Evolutionary conservation across 2,329 filamentous ascomycete species (phyloP).

Genomic region (Lachnellula cervina): DNA sequence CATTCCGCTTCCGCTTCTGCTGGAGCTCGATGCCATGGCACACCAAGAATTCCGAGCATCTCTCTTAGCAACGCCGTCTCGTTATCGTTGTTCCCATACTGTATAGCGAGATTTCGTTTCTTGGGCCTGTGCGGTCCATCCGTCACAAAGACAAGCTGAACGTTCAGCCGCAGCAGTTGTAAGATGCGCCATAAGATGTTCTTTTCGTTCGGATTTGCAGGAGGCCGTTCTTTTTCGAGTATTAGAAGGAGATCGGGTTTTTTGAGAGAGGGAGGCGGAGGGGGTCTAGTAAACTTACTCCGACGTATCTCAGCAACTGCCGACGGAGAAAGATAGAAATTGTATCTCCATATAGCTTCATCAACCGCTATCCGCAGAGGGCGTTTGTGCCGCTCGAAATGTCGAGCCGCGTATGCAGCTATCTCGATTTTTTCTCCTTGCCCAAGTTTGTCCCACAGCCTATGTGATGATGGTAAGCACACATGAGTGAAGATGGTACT

Average conservation of each 20-base stretch:
- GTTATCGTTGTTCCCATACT: not conserved
- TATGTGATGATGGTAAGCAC: too few species aligned
- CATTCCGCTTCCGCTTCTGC: constrained; percentile 96
- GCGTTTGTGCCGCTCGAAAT: too few species aligned
- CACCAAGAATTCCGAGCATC: constrained; percentile 75
- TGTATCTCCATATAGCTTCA: constrained; percentile 92
- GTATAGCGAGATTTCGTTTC: not conserved
- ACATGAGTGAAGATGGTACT: too few species aligned
- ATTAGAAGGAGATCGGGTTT: too few species aligned
- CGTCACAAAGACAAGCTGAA: constrained; percentile 81
- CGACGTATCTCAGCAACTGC: too few species aligned
- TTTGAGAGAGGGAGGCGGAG: too few species aligned
- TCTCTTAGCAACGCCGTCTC: not conserved
- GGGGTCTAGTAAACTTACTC: too few species aligned
- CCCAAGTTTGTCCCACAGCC: too few species aligned
- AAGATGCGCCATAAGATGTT: constrained; percentile 75
- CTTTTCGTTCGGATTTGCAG: constrained; percentile 4
- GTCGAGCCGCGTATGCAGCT: too few species aligned
- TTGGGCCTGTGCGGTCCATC: constrained; percentile 49
- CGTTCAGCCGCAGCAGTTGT: constrained; percentile 64
- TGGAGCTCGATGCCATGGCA: constrained; percentile 76
- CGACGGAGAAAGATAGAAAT: constrained; percentile 74
- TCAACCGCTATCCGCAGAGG: constrained; percentile 76
- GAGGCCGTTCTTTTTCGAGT: not conserved
- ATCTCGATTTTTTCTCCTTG: too few species aligned